Percentiles rank a stretch among this genome's conserved stretches.
phyloP scores from a whole-genome alignment of 257 asterid genomes.

The Solanum pimpinellifolium region DNA sequence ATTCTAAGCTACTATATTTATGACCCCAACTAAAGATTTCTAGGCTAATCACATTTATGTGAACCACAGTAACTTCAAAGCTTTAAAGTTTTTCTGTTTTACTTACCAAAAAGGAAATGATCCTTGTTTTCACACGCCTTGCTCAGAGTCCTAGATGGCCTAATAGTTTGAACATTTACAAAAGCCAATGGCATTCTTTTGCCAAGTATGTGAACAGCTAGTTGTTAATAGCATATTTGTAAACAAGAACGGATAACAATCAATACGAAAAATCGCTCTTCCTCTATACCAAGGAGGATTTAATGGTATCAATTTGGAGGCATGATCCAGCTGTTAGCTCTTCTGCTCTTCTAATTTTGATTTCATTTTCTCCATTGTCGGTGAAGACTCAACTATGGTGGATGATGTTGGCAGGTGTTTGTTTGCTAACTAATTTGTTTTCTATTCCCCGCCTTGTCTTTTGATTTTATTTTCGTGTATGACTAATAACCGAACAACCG shows the following conservation, averaged over 20 bases:
- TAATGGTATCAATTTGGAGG: not conserved
- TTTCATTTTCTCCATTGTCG: not conserved
- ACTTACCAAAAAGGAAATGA: not conserved
- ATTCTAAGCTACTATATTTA: not conserved
- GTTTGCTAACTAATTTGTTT: not conserved
- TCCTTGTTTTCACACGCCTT: not conserved
- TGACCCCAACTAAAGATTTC: not conserved
- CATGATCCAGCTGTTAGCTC: not conserved
- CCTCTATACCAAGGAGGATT: not conserved
- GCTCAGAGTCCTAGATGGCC: not conserved
- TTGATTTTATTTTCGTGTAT: not conserved
- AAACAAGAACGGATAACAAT: not conserved
- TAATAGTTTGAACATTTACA: not conserved
- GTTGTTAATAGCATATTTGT: not conserved
- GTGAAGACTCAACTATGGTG: not conserved
- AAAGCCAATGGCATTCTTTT: not conserved
- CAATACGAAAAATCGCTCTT: not conserved
- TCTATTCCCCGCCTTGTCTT: not conserved
- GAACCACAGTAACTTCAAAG: not conserved
- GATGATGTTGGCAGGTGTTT: not conserved
- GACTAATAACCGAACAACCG: not conserved
- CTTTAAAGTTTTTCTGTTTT: not conserved
- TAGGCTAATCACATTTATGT: not conserved
- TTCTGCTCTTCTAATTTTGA: not conserved
- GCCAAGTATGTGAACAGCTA: not conserved